Evolutionary conservation across 768 basidiomycete species (phyloP).

Genomic region (Hypholoma fasciculare): DNA sequence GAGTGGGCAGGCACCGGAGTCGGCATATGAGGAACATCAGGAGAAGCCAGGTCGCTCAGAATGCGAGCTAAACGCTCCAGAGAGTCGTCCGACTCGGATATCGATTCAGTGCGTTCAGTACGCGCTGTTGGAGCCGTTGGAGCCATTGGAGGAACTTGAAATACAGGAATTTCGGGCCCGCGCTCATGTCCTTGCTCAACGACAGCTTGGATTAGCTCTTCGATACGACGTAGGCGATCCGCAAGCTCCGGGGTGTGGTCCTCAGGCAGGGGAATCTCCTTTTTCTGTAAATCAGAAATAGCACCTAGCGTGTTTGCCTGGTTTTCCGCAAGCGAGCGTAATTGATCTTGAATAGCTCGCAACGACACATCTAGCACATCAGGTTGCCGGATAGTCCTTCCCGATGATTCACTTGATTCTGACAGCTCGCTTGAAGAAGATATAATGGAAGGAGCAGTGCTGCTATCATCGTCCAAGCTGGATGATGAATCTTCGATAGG

Average conservation of each 20-base stretch:
- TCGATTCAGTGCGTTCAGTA: conserved; percentile 26
- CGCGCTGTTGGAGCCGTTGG: conserved; percentile 7
- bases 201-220: conserved; percentile 42
- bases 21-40: conserved; percentile 30
- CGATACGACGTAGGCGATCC: conserved; percentile 45
- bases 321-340: conserved; percentile 58
- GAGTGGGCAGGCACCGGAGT: conserved; percentile 47
- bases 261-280: conserved; percentile 34
- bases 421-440: conserved; percentile 5
- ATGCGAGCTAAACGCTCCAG: conserved; percentile 28
- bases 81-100: conserved; percentile 29
- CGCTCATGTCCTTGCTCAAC: conserved; percentile 32
- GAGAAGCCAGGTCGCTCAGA: conserved; percentile 20
- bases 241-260: conserved; percentile 39
- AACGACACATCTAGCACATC: conserved; percentile 43
- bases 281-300: conserved; percentile 61
- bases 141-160: neutral
- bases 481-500: conserved; percentile 5
- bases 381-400: conserved; percentile 37
- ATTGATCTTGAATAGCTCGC: conserved; percentile 56
- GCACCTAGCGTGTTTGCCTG: conserved; percentile 61
- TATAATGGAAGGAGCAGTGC: conserved; percentile 11
- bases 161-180: conserved; percentile 18
- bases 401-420: conserved; percentile 19
- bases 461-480: conserved; percentile 16